A percentile compares a stretch with the other conserved stretches of the same genome.
Conservation (phyloP, 805 yeast species). For the Wickerhamomyces mucosus region DNA sequence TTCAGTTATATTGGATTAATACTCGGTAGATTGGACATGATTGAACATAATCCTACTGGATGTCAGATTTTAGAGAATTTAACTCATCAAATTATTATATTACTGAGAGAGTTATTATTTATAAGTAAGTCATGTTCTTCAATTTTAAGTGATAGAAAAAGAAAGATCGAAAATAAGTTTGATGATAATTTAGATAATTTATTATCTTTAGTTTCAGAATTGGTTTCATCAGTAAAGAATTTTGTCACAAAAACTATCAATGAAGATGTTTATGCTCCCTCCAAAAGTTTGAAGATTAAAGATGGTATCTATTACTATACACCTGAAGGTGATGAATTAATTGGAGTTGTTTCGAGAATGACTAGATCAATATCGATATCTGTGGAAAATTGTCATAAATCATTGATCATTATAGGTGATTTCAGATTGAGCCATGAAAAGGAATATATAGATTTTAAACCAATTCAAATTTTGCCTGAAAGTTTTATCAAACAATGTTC, state of each 20-base stretch:
- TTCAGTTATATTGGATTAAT: slow-evolving; percentile 56
- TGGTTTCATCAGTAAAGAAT: slow-evolving; percentile 55
- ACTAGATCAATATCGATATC: slow-evolving; percentile 42
- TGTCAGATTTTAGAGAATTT: slow-evolving; percentile 58
- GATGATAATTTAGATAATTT: slow-evolving; percentile 46
- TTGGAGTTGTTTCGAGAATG: slow-evolving; percentile 52
- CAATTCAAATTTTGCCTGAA: slow-evolving; percentile 47
- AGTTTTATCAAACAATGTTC: slow-evolving; percentile 56
- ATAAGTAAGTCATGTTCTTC: slow-evolving; percentile 42
- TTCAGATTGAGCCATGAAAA: slow-evolving; percentile 50
- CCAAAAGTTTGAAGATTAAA: slow-evolving; percentile 5
- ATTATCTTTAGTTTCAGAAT: slow-evolving; percentile 49
- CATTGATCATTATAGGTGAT: slow-evolving; percentile 54
- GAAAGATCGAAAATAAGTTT: slow-evolving; percentile 11
- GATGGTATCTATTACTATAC: slow-evolving; percentile 34
- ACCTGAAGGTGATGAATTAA: slow-evolving; percentile 57
- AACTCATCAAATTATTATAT: slow-evolving; percentile 57
- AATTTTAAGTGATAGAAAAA: slow-evolving; percentile 21
- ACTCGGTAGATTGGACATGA: slow-evolving; percentile 68
- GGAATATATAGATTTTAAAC: slow-evolving; percentile 55
- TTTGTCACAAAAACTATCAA: slow-evolving; percentile 47
- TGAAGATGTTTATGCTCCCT: slow-evolving; percentile 21
- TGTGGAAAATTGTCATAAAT: slow-evolving; percentile 38
- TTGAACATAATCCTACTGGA: slow-evolving; percentile 64
- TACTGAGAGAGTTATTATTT: slow-evolving; percentile 53